These are phyloP conservation scores for Brassica nigra DNA, from an alignment of 345 rosid genomes.

Conservation along the genomic window DNA sequence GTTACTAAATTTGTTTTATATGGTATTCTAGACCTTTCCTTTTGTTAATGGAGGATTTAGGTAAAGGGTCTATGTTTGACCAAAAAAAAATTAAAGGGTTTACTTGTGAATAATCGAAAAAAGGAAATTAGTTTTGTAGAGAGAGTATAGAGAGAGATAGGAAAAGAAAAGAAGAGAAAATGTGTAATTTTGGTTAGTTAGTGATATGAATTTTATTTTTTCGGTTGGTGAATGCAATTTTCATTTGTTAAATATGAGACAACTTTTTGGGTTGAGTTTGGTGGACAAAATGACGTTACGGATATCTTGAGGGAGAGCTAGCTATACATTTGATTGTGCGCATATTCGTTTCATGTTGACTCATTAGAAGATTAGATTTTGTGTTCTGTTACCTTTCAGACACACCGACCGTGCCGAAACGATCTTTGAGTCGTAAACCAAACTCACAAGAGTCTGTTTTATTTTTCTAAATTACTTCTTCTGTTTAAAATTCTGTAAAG, in stretches of 20 bases:
- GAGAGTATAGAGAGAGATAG: too few relatives aligned
- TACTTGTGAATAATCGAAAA: too few relatives aligned
- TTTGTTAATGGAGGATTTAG: neutral
- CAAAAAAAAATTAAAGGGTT: too few relatives aligned
- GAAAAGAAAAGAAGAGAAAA: too few relatives aligned
- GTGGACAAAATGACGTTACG: constrained; percentile 22
- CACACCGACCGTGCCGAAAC: neutral
- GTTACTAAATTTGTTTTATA: neutral
- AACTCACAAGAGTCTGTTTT: neutral
- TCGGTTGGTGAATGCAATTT: too few relatives aligned
- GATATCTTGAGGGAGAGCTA: neutral
- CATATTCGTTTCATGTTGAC: constrained; percentile 41
- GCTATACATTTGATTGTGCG: constrained; percentile 16
- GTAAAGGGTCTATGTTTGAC: neutral
- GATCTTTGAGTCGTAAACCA: neutral
- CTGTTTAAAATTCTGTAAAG: too few relatives aligned
- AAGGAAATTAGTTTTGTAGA: too few relatives aligned
- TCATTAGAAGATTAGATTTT: constrained; percentile 31
- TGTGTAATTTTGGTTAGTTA: too few relatives aligned
- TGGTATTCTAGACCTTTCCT: neutral
- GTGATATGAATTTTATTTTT: too few relatives aligned
- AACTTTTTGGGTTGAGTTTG: constrained; percentile 37
- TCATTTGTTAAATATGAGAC: constrained; percentile 1
- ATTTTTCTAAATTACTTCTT: neutral
- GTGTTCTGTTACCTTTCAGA: constrained; percentile 29